phyloP scores from a whole-genome alignment of 495 filamentous ascomycete genomes.

The Daldinia grandis region DNA sequence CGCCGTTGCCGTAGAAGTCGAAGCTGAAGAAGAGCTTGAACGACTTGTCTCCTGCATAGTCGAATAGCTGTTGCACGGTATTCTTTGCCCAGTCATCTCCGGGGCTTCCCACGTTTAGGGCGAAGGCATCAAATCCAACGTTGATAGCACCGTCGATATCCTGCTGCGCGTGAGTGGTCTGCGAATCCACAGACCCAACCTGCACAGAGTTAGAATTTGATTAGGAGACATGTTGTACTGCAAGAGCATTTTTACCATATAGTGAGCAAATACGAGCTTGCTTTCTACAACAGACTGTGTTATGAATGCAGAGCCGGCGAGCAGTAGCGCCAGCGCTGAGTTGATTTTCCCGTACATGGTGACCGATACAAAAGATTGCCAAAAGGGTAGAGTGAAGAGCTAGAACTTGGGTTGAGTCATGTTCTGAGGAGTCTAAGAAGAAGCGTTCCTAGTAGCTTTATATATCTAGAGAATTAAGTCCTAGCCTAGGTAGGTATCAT shows the following conservation, averaged over 20 bases:
- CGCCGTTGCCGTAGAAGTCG: constrained; percentile 46
- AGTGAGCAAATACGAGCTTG: constrained; percentile 44
- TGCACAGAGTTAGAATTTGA: neutral
- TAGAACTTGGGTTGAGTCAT: neutral
- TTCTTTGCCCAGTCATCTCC: constrained; percentile 40
- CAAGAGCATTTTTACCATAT: constrained; percentile 30
- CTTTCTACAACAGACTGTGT: constrained; percentile 27
- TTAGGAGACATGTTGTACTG: neutral
- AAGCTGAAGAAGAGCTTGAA: constrained; percentile 56
- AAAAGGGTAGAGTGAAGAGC: neutral
- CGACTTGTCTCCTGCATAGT: constrained; percentile 37
- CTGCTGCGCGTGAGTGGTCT: constrained; percentile 44
- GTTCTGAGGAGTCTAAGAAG: neutral
- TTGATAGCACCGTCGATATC: constrained; percentile 47
- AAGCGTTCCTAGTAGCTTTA: neutral
- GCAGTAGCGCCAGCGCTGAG: constrained; percentile 18
- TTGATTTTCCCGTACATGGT: constrained; percentile 27
- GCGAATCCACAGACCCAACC: constrained; percentile 46
- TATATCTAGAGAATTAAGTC: constrained; percentile 9
- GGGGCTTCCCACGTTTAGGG: constrained; percentile 47
- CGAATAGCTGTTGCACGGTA: constrained; percentile 47
- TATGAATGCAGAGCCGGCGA: constrained; percentile 24
- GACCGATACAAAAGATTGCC: neutral
- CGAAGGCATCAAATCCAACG: constrained; percentile 50
- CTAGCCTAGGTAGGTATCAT: neutral